These are phyloP conservation scores for Barbatosphaeria neglecta DNA, from an alignment of 495 filamentous ascomycete genomes.

Conservation along the genomic window DNA sequence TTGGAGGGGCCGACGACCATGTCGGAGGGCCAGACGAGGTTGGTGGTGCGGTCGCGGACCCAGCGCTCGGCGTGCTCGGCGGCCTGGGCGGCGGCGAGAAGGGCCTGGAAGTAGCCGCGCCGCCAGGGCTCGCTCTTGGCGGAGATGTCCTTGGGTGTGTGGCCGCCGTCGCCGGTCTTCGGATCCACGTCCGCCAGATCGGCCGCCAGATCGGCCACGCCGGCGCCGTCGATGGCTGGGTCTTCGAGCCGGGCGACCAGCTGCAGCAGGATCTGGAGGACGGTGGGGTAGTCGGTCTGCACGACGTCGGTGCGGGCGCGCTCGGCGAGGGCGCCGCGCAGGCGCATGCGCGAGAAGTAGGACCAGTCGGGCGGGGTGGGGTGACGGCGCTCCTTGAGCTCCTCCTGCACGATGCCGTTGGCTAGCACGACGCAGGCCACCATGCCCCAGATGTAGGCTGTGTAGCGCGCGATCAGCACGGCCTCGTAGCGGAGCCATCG, in stretches of 20 bases:
- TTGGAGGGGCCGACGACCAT: constrained; percentile 73
- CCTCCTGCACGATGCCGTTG: constrained; percentile 49
- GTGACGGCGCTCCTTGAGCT: constrained; percentile 59
- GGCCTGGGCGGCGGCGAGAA: constrained; percentile 63
- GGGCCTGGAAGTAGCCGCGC: constrained; percentile 65
- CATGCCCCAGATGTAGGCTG: constrained; percentile 42
- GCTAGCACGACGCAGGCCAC: constrained; percentile 39
- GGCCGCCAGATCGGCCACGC: constrained; percentile 32
- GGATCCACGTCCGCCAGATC: constrained; percentile 8
- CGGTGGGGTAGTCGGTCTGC: constrained; percentile 53
- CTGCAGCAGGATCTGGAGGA: constrained; percentile 40
- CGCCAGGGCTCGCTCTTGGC: constrained; percentile 70
- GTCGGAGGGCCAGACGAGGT: constrained; percentile 53
- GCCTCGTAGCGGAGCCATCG: constrained; percentile 54
- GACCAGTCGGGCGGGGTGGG: constrained; percentile 68
- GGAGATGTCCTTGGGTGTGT: constrained; percentile 45
- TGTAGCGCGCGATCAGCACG: constrained; percentile 48
- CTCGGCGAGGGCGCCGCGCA: constrained; percentile 46
- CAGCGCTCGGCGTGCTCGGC: constrained; percentile 73
- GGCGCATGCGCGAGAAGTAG: constrained; percentile 46
- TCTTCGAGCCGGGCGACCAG: constrained; percentile 54
- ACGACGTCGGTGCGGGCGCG: constrained; percentile 39
- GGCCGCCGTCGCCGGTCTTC: constrained; percentile 3
- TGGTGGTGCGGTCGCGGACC: constrained; percentile 54
- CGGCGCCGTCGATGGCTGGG: constrained; percentile 51